Evolutionary conservation across 805 yeast species (phyloP).

Genomic region (Pichia manshurica): DNA sequence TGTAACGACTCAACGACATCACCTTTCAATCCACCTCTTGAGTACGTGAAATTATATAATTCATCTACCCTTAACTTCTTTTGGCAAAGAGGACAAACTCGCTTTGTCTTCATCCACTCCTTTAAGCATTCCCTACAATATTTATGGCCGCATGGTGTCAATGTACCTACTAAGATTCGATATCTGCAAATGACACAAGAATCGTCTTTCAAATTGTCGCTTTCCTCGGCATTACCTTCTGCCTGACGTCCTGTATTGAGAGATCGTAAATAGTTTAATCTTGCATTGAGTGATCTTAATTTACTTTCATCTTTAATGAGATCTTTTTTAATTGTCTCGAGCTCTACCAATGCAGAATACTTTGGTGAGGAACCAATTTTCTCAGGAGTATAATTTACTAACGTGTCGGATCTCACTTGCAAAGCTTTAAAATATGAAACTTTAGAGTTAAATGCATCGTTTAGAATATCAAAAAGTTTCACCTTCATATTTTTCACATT

Average conservation of each 20-base stretch:
- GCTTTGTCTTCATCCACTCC: slow-evolving; percentile 55
- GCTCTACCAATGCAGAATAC: slow-evolving; percentile 19
- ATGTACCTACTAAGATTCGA: slow-evolving; percentile 63
- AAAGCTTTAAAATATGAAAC: slow-evolving; percentile 78
- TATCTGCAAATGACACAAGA: slow-evolving; percentile 77
- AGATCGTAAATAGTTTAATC: slow-evolving; percentile 45
- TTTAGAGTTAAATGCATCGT: slow-evolving; percentile 70
- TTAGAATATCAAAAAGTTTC: slow-evolving; percentile 46
- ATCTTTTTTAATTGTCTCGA: slow-evolving; percentile 15
- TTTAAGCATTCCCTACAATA: slow-evolving; percentile 78
- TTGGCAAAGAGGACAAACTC: slow-evolving; percentile 81
- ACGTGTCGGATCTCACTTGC: slow-evolving; percentile 82
- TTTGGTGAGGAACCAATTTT: slow-evolving; percentile 17
- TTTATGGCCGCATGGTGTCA: slow-evolving; percentile 88
- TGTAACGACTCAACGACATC: slow-evolving; percentile 30
- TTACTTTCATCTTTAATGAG: slow-evolving; percentile 13
- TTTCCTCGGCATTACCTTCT: slow-evolving; percentile 15
- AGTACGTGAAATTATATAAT: slow-evolving; percentile 63
- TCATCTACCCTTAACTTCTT: slow-evolving; percentile 41
- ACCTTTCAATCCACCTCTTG: slow-evolving; percentile 47
- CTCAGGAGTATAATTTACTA: slow-evolving; percentile 43
- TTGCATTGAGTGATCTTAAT: slow-evolving; percentile 27
- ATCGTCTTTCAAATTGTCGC: slow-evolving; percentile 31
- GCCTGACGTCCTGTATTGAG: slow-evolving; percentile 23
- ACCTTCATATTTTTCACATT: slow-evolving; percentile 37